Percentiles rank a stretch among this genome's conserved stretches.
Conservation (phyloP, 768 basidiomycete genomes). For the Cystofilobasidium bisporidii region DNA sequence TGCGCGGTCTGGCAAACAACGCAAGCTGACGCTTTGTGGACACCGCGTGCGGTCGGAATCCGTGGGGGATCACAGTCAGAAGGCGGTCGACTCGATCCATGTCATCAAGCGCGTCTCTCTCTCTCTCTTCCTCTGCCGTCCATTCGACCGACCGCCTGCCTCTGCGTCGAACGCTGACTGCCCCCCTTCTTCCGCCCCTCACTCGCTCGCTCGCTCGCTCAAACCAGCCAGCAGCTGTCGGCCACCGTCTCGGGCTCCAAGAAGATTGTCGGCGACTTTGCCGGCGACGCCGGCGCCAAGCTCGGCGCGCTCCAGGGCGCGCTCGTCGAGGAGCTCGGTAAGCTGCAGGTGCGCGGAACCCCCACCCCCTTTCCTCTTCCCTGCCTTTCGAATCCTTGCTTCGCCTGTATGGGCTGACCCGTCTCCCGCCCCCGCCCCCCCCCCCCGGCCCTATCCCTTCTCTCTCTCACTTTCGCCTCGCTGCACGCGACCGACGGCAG, state of each 20-base stretch:
- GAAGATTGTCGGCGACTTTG: constrained; percentile 5
- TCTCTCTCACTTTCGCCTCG: too few relatives aligned
- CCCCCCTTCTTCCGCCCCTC: neutral
- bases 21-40: neutral
- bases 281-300: constrained; percentile 27
- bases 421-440: too few relatives aligned
- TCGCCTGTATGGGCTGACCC: neutral
- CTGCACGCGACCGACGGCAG: neutral
- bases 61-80: too few relatives aligned
- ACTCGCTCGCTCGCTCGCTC: too few relatives aligned
- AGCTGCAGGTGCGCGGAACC: constrained; percentile 1
- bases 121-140: neutral
- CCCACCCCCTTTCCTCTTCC: neutral
- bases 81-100: constrained; percentile 25
- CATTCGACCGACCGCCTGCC: too few relatives aligned
- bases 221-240: constrained; percentile 20
- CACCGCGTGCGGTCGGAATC: too few relatives aligned
- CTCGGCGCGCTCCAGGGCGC: constrained; percentile 11
- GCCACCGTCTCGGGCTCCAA: constrained; percentile 19
- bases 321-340: constrained; percentile 16
- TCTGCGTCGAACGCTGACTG: too few relatives aligned
- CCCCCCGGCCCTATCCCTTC: too few relatives aligned
- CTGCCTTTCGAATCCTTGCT: neutral
- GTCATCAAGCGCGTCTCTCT: constrained; percentile 16
- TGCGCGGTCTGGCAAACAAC: too few relatives aligned